Percentiles rank a stretch among this genome's conserved stretches.
These are phyloP conservation scores for Candida oleophila DNA, from an alignment of 805 yeast genomes.

Conservation along the genomic window DNA sequence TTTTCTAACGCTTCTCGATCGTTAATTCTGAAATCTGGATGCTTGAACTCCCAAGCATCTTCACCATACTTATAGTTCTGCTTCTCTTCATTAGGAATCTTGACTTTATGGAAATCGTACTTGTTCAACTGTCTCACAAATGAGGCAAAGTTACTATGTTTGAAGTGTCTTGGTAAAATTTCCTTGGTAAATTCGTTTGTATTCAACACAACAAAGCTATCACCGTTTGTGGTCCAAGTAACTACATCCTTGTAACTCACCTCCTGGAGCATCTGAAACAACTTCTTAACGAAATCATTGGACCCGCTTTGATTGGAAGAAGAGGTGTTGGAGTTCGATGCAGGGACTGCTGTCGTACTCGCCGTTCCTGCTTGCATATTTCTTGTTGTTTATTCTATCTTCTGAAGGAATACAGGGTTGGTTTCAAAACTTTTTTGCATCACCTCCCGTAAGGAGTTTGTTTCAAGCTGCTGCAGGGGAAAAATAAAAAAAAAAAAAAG, in stretches of 20 bases:
- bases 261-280: conserved; percentile 82
- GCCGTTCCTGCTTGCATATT: not conserved
- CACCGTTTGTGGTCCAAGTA: conserved; percentile 84
- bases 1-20: conserved; percentile 80
- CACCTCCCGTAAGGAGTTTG: too few species aligned
- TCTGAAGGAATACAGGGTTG: too few species aligned
- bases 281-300: conserved; percentile 77
- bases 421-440: too few species aligned
- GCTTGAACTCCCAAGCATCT: conserved; percentile 92
- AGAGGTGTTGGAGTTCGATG: conserved; percentile 11
- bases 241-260: conserved; percentile 74
- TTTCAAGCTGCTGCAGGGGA: too few species aligned
- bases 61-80: conserved; percentile 59
- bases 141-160: conserved; percentile 92
- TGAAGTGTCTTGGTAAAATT: conserved; percentile 88
- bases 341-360: not conserved
- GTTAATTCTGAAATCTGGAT: conserved; percentile 79
- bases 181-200: conserved; percentile 87
- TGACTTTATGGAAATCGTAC: conserved; percentile 96
- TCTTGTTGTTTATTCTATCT: too few species aligned
- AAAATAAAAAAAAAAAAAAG: too few species aligned
- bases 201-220: conserved; percentile 83
- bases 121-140: conserved; percentile 96
- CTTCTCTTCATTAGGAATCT: conserved; percentile 64
- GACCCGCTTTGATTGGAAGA: conserved; percentile 47